phyloP scores from a whole-genome alignment of 2,329 filamentous ascomycete genomes.

The Fonsecaea multimorphosa region DNA sequence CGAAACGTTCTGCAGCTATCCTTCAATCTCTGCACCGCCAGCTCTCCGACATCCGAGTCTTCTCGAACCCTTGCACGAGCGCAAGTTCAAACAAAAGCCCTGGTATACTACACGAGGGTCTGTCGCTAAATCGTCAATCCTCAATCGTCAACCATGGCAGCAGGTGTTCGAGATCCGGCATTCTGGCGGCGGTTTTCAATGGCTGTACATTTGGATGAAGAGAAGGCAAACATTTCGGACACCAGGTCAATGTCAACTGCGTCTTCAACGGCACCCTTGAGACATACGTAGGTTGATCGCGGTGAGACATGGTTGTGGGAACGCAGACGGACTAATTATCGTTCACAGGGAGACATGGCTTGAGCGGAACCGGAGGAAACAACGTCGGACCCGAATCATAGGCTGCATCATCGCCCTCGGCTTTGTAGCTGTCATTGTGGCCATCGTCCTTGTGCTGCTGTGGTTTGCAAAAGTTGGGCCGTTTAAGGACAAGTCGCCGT shows the following conservation, averaged over 20 bases:
- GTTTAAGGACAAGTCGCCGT: slow-evolving; percentile 23
- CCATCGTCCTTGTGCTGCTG: slow-evolving; percentile 31
- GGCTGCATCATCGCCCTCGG: slow-evolving; percentile 43
- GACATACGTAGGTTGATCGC: slow-evolving; percentile 38
- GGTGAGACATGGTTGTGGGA: slow-evolving; percentile 3
- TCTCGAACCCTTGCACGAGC: slow-evolving; percentile 9
- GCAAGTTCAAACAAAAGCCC: slow-evolving; percentile 7
- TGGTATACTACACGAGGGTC: background rate
- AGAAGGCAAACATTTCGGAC: slow-evolving; percentile 40
- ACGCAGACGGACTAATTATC: slow-evolving; percentile 5
- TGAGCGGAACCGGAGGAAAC: slow-evolving; percentile 56
- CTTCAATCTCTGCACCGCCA: slow-evolving; percentile 15
- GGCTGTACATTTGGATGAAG: slow-evolving; percentile 63
- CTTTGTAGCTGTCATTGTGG: slow-evolving; percentile 27
- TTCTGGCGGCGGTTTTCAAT: slow-evolving; percentile 67
- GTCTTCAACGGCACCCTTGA: slow-evolving; percentile 24
- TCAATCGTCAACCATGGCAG: slow-evolving; percentile 49
- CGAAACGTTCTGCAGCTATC: slow-evolving; percentile 18
- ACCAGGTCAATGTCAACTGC: slow-evolving; percentile 25
- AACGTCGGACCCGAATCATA: slow-evolving; percentile 55
- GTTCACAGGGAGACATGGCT: slow-evolving; percentile 60
- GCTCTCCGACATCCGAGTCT: slow-evolving; percentile 12
- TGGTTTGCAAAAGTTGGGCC: slow-evolving; percentile 33
- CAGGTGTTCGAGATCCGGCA: slow-evolving; percentile 61
- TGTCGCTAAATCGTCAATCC: slow-evolving; percentile 9